Conservation (phyloP, 2,329 filamentous ascomycete species). For the Talaromyces sp. region DNA sequence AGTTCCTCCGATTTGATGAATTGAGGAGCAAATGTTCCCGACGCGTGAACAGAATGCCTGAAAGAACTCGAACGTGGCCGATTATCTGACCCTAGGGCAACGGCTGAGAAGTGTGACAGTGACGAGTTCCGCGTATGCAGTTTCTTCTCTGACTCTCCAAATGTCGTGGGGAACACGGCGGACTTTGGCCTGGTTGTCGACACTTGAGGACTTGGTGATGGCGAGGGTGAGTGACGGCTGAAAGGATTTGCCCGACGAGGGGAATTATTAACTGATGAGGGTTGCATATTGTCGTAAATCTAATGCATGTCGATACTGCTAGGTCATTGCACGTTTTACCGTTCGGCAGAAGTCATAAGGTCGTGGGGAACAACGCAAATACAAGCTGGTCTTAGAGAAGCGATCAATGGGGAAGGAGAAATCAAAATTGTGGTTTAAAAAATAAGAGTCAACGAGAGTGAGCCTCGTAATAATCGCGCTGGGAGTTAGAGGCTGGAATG, state of each 20-base stretch:
- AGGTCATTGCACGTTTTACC: constrained; percentile 10
- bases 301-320: constrained; percentile 20
- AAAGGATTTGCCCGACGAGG: constrained; percentile 81
- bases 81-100: constrained; percentile 40
- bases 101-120: constrained; percentile 56
- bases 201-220: constrained; percentile 59
- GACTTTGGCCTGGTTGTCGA: constrained; percentile 66
- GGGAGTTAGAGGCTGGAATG: not conserved
- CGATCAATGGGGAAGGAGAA: not conserved
- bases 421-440: not conserved
- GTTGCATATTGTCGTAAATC: constrained; percentile 47
- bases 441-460: not conserved
- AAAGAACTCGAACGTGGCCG: constrained; percentile 62
- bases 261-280: constrained; percentile 60
- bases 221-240: constrained; percentile 62
- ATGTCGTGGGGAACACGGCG: constrained; percentile 65
- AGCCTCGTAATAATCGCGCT: not conserved
- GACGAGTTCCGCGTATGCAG: constrained; percentile 70
- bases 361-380: not conserved
- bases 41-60: constrained; percentile 60
- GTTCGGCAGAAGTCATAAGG: constrained; percentile 1
- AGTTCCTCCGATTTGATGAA: constrained; percentile 90
- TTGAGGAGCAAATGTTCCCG: constrained; percentile 87
- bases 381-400: not conserved
- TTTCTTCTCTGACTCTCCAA: constrained; percentile 41